These are phyloP conservation scores for Trichoderma parareesei DNA, from an alignment of 495 filamentous ascomycete species.

Conservation along the genomic window DNA sequence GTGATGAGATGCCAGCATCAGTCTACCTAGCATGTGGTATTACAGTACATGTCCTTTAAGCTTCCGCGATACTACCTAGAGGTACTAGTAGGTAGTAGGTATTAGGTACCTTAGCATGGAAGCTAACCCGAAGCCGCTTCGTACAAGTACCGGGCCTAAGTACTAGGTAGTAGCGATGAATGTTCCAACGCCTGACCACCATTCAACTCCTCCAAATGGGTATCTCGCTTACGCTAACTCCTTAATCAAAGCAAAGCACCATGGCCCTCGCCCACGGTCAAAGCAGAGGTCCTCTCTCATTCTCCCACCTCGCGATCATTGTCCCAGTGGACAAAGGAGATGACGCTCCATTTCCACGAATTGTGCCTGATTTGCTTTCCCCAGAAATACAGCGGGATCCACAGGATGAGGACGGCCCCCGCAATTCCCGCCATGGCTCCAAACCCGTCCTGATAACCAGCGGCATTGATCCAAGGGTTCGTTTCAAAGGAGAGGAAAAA, in stretches of 20 bases:
- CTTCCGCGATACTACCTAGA: no score
- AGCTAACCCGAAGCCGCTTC: no score
- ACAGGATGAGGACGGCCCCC: conserved; percentile 30
- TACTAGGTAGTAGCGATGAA: no score
- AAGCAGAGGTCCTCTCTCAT: conserved; percentile 16
- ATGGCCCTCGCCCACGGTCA: background rate
- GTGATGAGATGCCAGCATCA: no score
- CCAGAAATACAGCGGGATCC: conserved; percentile 40
- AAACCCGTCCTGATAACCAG: conserved; percentile 43
- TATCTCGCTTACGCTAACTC: conserved; percentile 2
- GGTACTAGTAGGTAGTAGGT: no score
- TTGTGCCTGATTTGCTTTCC: conserved; percentile 39
- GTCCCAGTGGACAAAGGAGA: conserved; percentile 40
- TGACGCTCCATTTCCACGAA: conserved; percentile 38
- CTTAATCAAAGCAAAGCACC: background rate
- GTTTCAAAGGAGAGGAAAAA: conserved; percentile 53
- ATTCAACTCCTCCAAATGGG: background rate
- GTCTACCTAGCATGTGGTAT: no score
- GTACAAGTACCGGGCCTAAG: no score
- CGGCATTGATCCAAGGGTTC: conserved; percentile 46
- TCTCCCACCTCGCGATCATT: conserved; percentile 45
- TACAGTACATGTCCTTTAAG: no score
- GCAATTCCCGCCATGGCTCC: conserved; percentile 47
- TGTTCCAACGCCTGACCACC: no score
- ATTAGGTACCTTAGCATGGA: no score